Evolutionary conservation across 208 protist species (phyloP).

Genomic region (Acanthamoeba royreba): DNA sequence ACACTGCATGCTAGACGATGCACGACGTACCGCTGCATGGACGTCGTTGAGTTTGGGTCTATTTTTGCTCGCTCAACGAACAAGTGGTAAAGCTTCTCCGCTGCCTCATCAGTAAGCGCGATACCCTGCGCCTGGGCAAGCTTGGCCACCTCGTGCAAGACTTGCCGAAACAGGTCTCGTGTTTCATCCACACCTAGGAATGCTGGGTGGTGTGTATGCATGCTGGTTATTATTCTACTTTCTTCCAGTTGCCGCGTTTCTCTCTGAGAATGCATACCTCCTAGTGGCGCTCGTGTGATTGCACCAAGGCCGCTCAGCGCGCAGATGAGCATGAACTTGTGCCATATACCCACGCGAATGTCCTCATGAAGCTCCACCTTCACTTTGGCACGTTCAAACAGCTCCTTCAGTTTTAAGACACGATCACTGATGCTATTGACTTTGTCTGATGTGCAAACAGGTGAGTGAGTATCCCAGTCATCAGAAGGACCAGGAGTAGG

Average conservation of each 20-base stretch:
- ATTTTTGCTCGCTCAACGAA: background rate
- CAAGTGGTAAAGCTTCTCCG: background rate
- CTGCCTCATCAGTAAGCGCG: background rate
- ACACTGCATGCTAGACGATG: too few relatives aligned
- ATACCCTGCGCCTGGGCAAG: background rate
- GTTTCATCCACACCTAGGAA: background rate
- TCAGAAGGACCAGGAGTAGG: background rate
- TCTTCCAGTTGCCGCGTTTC: too few relatives aligned
- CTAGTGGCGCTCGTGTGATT: background rate
- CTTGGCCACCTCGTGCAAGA: background rate
- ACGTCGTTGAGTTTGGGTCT: background rate
- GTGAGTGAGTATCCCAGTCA: too few relatives aligned
- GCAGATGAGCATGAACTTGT: constrained; percentile 11
- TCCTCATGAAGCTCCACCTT: background rate
- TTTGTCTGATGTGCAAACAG: background rate
- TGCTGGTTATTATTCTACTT: too few relatives aligned
- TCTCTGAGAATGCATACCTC: background rate
- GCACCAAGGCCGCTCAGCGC: background rate
- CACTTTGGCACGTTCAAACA: background rate
- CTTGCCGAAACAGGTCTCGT: background rate
- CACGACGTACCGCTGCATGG: background rate
- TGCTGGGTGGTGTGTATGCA: too few relatives aligned
- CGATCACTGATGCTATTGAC: background rate
- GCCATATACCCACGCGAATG: background rate
- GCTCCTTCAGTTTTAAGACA: background rate